Base-by-base conservation (phyloP, 805 yeast species). In the Monosporozyma aerobia region DNA sequence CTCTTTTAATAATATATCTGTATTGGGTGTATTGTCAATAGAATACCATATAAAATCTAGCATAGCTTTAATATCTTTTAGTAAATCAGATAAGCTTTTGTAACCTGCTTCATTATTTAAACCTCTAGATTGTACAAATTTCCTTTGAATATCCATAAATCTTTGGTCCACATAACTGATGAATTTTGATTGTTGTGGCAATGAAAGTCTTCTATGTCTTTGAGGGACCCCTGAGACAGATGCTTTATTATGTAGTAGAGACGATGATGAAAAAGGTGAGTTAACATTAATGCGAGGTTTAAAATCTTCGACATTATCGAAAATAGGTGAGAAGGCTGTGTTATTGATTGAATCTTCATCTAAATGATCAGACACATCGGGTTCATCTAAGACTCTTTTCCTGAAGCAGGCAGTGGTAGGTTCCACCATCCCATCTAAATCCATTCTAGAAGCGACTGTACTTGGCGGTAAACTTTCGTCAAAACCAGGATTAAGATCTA, bases 21-120 rank as follows among this genome's bases (percentile, higher is more conserved):
- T 59, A 27, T 65, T 63, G 11, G 72, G 61, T 0, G 60, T 54
- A 13, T 64, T 60, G 44, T 73, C 74, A 16, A 84, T 71, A 0
- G 89, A 81, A 52, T 75, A 77, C 87, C 88, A 83, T 5, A 86
- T 67, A 43, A 87, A 71, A 47, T 77, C 79, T 3, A 83, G 59
- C 1, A 85, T 63, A 7, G 70, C 65, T 40, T 72, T 71, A 27
- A 83, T 59, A 44, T 82, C 86, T 0, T 51, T 56, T 1, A 79
- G 54, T 6, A 83, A 63, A 3, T 73, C 68, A 1, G 57, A 48
- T 10, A 73, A 54, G 1, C 65, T 55, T 5, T 53, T 41, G 48
- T 73, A 69, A 2, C 69, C 71, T 19, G 56, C 51, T 27, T 60
- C 67, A 13, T 65, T 69, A 29, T 63, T 59, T 22, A 71, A 59